These are phyloP conservation scores for Triangularia setosa DNA, from an alignment of 2,329 filamentous ascomycete species.

Conservation along the genomic window DNA sequence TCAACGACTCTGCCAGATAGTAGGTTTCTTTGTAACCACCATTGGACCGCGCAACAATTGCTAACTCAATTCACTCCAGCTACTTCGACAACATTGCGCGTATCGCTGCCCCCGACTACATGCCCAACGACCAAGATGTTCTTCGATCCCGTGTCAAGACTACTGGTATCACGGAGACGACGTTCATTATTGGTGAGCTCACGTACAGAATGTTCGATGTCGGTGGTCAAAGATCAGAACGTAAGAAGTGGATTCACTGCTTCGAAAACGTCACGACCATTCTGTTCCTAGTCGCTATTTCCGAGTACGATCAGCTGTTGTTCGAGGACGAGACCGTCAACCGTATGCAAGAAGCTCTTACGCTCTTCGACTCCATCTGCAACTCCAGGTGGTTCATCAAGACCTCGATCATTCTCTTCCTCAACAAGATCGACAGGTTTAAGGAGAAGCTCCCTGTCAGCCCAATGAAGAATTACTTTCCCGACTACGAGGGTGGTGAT, in stretches of 20 bases:
- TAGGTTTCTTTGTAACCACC: slow-evolving; percentile 44
- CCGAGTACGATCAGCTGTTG: slow-evolving; percentile 91
- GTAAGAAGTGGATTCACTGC: slow-evolving; percentile 99
- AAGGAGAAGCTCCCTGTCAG: slow-evolving; percentile 79
- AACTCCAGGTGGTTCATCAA: slow-evolving; percentile 89
- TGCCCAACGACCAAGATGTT: slow-evolving; percentile 93
- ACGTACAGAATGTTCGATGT: slow-evolving; percentile 98
- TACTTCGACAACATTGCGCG: slow-evolving; percentile 95
- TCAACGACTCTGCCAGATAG: slow-evolving; percentile 97
- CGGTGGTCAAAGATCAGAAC: slow-evolving; percentile 89
- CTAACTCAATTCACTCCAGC: slow-evolving; percentile 50
- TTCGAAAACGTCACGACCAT: slow-evolving; percentile 98
- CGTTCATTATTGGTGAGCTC: slow-evolving; percentile 89
- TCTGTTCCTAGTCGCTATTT: slow-evolving; percentile 93
- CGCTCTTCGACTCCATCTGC: slow-evolving; percentile 82
- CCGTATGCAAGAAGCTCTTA: slow-evolving; percentile 87
- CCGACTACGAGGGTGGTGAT: slow-evolving; percentile 88
- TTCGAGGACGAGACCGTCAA: slow-evolving; percentile 97
- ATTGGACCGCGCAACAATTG: neutral
- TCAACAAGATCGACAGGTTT: slow-evolving; percentile 89
- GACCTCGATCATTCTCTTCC: slow-evolving; percentile 82
- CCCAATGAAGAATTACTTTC: slow-evolving; percentile 86
- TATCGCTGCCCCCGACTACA: slow-evolving; percentile 86
- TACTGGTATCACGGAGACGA: slow-evolving; percentile 94
- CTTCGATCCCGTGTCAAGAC: slow-evolving; percentile 96